Evolutionary conservation across 345 rosid species (phyloP).

Genomic region (Acer negundo): DNA sequence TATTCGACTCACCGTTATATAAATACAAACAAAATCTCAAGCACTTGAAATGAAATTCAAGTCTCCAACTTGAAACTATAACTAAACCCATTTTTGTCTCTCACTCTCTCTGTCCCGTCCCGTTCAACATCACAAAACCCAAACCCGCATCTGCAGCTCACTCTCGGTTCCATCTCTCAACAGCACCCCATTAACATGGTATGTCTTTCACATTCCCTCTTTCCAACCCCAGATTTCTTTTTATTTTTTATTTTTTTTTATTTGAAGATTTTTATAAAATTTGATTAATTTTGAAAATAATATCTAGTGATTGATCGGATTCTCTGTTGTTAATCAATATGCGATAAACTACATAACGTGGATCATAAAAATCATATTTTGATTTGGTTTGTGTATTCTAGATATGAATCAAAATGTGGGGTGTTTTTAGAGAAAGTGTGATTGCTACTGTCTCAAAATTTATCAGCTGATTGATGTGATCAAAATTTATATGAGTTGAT

Average conservation of each 20-base stretch:
- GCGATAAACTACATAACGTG: neutral
- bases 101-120: neutral
- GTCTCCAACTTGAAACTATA: neutral
- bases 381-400: neutral
- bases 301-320: neutral
- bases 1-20: neutral
- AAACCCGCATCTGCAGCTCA: neutral
- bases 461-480: neutral
- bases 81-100: neutral
- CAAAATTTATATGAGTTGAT: neutral
- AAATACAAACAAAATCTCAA: neutral
- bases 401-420: neutral
- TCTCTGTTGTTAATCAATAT: neutral
- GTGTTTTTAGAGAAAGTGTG: neutral
- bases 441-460: neutral
- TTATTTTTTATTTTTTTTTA: too few relatives aligned
- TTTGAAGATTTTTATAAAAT: too few relatives aligned
- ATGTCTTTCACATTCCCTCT: neutral
- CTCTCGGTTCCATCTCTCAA: neutral
- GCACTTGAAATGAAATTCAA: neutral
- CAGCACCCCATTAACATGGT: slow-evolving; percentile 8
- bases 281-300: neutral
- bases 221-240: neutral
- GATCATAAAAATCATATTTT: neutral
- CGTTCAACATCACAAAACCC: neutral